A percentile compares a stretch with the other conserved stretches of the same genome.
Evolutionary conservation across 1,139 yeast species (phyloP).

Genomic region (Hansenula anomala): DNA sequence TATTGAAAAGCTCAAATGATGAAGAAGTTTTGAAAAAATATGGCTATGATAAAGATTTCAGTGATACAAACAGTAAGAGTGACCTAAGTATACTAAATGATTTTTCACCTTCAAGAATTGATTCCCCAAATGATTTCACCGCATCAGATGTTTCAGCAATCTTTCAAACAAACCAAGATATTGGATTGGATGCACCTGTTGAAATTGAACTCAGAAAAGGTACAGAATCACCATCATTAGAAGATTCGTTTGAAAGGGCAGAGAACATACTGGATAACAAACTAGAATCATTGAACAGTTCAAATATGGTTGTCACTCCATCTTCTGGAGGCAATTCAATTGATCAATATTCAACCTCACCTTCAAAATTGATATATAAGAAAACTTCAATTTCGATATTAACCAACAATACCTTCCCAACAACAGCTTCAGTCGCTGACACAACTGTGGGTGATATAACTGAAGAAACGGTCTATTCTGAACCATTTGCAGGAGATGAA

Average conservation of each 20-base stretch:
- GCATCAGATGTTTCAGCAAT: not conserved
- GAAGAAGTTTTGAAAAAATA: not conserved
- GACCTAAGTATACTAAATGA: not conserved
- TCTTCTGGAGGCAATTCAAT: not conserved
- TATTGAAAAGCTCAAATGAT: conserved; percentile 2
- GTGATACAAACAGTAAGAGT: not conserved
- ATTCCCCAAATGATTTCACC: not conserved
- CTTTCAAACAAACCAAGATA: not conserved
- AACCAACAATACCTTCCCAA: conserved; percentile 7
- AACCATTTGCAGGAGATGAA: conserved; percentile 12
- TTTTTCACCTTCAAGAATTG: not conserved
- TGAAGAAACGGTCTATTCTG: conserved; percentile 19
- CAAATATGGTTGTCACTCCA: not conserved
- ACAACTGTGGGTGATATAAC: conserved; percentile 18
- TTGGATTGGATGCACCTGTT: not conserved
- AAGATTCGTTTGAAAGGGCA: conserved; percentile 1
- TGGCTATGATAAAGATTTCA: not conserved
- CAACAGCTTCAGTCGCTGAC: conserved; percentile 6
- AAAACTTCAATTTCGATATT: conserved; percentile 14
- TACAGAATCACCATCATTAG: not conserved
- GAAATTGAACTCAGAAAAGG: not conserved
- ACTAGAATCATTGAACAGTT: not conserved
- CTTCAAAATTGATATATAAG: conserved; percentile 14
- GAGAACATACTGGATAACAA: not conserved
- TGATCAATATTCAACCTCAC: conserved; percentile 7